These are phyloP conservation scores for Corymbia maculata DNA, from an alignment of 345 rosid species.

Conservation along the genomic window DNA sequence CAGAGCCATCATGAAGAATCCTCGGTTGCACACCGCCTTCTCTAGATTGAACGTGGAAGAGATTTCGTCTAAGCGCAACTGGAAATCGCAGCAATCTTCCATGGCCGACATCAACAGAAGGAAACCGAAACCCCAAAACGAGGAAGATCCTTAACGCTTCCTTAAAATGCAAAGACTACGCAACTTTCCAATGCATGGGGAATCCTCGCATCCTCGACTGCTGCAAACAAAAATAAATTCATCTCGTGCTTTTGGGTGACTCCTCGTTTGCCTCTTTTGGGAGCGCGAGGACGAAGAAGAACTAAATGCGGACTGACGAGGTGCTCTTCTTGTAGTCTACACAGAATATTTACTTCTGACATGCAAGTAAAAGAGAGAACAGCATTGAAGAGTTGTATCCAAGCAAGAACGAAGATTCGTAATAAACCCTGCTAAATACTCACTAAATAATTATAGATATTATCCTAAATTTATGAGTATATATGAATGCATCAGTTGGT, in stretches of 20 bases:
- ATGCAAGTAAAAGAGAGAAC: not conserved
- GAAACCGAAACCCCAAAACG: not conserved
- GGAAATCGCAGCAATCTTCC: not conserved
- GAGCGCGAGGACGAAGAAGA: not conserved
- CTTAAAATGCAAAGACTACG: not conserved
- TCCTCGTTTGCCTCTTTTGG: not conserved
- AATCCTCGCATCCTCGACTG: not conserved
- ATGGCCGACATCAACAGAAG: not conserved
- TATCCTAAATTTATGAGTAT: not conserved
- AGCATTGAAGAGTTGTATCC: not conserved
- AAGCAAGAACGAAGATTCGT: not conserved
- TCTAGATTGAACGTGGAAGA: conserved; percentile 17
- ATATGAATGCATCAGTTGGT: not conserved
- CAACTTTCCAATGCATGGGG: not conserved
- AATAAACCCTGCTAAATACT: not conserved
- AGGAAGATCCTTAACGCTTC: not conserved
- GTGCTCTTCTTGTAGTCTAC: not conserved
- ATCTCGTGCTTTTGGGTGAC: not conserved
- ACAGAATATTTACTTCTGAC: not conserved
- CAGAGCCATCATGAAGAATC: conserved; percentile 45
- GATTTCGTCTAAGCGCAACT: not conserved
- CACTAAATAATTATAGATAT: not conserved
- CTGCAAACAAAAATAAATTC: too few species aligned
- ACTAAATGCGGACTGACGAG: not conserved
- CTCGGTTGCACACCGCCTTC: conserved; percentile 35